A percentile compares a stretch with the other conserved stretches of the same genome.
Conservation (phyloP, 2,329 filamentous ascomycete genomes). For the Fusarium lyarnte region DNA sequence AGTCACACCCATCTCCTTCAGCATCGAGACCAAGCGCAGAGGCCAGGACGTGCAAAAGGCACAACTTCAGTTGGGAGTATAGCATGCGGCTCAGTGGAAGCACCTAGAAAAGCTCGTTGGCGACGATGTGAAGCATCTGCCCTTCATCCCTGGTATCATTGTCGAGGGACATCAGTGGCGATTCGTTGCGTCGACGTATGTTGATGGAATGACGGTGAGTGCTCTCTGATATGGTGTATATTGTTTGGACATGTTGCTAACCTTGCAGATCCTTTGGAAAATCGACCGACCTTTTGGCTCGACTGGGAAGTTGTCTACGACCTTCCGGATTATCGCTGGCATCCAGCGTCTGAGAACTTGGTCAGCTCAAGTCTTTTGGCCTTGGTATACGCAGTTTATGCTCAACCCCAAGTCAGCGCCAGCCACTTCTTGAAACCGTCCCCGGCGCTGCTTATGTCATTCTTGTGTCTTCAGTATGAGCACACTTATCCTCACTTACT, state of each 20-base stretch:
- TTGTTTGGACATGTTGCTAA: too few species aligned
- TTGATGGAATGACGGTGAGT: neutral
- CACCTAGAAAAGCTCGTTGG: neutral
- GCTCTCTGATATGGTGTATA: too few species aligned
- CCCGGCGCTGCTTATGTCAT: too few species aligned
- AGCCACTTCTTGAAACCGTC: too few species aligned
- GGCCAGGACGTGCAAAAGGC: neutral
- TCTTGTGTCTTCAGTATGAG: too few species aligned
- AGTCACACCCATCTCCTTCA: neutral
- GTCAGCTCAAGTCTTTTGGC: too few species aligned
- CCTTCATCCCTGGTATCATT: neutral
- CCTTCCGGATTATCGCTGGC: neutral
- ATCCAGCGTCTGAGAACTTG: too few species aligned
- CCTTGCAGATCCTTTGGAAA: neutral
- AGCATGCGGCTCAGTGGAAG: conserved; percentile 12
- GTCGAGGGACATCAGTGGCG: neutral
- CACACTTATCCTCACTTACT: too few species aligned
- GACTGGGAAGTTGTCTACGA: neutral
- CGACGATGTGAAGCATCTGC: neutral
- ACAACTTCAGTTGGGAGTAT: neutral
- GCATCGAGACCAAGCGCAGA: conserved; percentile 1
- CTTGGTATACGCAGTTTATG: too few species aligned
- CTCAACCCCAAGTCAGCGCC: too few species aligned
- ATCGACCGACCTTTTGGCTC: neutral
- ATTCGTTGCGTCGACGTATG: neutral